These are phyloP conservation scores for Plasmodium sp. DNA, from an alignment of 169 alveolate genomes.

Conservation along the genomic window DNA sequence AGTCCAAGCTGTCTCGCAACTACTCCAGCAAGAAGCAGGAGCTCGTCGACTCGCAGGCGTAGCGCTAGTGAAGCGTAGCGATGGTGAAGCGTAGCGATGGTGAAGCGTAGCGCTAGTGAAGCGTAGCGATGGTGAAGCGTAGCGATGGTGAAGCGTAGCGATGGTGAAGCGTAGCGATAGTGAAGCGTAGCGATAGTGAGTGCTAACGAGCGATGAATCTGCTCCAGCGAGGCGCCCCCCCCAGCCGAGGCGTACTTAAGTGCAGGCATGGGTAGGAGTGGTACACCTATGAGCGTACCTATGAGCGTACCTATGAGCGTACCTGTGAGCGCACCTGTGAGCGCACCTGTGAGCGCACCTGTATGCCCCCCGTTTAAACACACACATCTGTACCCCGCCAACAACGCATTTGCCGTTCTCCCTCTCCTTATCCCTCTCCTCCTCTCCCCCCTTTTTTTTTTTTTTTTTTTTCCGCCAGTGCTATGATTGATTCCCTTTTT, in stretches of 20 bases:
- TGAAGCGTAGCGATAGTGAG: background rate
- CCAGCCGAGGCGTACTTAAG: background rate
- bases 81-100: too few species aligned
- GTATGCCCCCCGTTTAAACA: background rate
- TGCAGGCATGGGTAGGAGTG: background rate
- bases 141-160: background rate
- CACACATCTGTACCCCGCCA: background rate
- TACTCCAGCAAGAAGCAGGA: conserved; percentile 52
- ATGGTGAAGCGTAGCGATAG: background rate
- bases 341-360: background rate
- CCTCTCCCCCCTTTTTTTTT: background rate
- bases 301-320: background rate
- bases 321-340: background rate
- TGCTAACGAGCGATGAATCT: background rate
- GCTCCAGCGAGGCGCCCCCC: background rate
- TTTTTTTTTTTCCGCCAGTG: background rate
- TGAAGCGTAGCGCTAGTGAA: too few species aligned
- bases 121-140: too few species aligned
- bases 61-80: background rate
- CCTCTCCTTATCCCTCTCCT: background rate
- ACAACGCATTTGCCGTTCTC: background rate
- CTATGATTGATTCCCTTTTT: conserved; percentile 2
- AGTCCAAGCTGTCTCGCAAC: conserved; percentile 43
- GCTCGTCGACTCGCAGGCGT: conserved; percentile 44
- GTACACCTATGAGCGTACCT: background rate